Conservation (phyloP, 1,139 yeast species). For the Taphrina deformans region DNA sequence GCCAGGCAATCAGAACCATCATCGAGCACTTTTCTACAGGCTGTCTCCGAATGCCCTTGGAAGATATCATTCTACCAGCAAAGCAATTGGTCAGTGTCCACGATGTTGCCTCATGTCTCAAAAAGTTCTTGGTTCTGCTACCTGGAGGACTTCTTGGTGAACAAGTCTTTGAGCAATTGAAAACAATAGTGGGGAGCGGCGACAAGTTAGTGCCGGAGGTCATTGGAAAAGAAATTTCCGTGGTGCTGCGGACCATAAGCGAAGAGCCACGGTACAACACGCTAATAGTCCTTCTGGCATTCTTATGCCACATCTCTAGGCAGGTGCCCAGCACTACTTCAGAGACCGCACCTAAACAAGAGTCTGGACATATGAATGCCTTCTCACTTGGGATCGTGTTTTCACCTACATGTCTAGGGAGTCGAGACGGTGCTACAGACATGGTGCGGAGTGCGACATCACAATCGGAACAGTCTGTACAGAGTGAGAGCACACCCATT, state of each 20-base stretch:
- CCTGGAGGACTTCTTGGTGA: constrained; percentile 34
- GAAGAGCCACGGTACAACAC: constrained; percentile 15
- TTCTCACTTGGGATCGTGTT: constrained; percentile 33
- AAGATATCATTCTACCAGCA: constrained; percentile 12
- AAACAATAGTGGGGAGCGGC: neutral
- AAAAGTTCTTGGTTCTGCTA: constrained; percentile 24
- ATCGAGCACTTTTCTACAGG: constrained; percentile 28
- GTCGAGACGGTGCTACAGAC: constrained; percentile 4
- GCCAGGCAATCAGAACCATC: constrained; percentile 18
- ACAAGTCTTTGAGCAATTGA: constrained; percentile 9
- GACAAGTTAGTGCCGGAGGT: constrained; percentile 14
- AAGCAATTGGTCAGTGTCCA: constrained; percentile 29
- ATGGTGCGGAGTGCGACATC: constrained; percentile 20
- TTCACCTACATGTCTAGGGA: constrained; percentile 33
- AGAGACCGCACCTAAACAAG: constrained; percentile 20
- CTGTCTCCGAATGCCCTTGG: constrained; percentile 13
- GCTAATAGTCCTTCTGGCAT: constrained; percentile 20
- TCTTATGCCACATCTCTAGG: constrained; percentile 11
- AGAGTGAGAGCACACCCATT: constrained; percentile 24
- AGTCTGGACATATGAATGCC: constrained; percentile 29
- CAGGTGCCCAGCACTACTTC: neutral
- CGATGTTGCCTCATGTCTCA: constrained; percentile 33
- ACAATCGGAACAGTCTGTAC: constrained; percentile 16
- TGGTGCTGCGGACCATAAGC: constrained; percentile 7
- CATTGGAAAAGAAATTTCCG: constrained; percentile 15